Evolutionary conservation across 2,329 filamentous ascomycete genomes (phyloP), one percentile per base, ranked within the genome.

Genomic region (Fusarium phyllophilum): DNA sequence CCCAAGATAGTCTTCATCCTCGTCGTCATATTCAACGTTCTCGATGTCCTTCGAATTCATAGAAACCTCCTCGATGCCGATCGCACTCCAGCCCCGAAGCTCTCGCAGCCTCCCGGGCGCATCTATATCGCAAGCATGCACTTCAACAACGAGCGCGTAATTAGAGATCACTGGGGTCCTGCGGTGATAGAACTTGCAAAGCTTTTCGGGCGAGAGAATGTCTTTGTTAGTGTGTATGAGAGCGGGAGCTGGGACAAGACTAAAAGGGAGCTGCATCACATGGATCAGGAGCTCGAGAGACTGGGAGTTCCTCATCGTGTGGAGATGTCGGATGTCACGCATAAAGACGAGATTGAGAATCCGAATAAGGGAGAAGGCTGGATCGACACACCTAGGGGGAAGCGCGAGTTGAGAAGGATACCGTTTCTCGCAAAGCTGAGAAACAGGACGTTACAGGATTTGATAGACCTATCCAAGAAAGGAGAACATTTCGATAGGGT

Each of bases 121-220:
- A 87, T 94, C 70, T 94, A 90, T 82, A 92, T 94, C 68, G 89
- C 91, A 9, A 89, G 89, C 69, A 89, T 92, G 78, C 91, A 93
- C 77, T 93, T 91, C 86, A 93, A 92, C 76, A 89, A 89, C 71
- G 92, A 88, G 67, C 78, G 80, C 4, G 83, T 93, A 31, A 84
- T 94, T 5, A 85, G 88, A 13, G 83, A 84, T 10, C 86, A 91
- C 75, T 94, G 92, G 92, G 90, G 86, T 70, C 81, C 85, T 11
- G 90, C 89, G 1, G 83, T 94, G 6, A 66, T 92, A 12, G 83
- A 87, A 5, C 82, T 94, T 26, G 85, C 88, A 10, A 82, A 86
- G 51, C 82, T 84, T 11, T 82, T 93, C 8, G 92, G 92, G 0
- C 82, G 86, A 0, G 84, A 89, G 7, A 93, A 93, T 78, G 88